Evolutionary conservation across 2,329 filamentous ascomycete genomes (phyloP).

Genomic region (Sarocladiaceae sp.): DNA sequence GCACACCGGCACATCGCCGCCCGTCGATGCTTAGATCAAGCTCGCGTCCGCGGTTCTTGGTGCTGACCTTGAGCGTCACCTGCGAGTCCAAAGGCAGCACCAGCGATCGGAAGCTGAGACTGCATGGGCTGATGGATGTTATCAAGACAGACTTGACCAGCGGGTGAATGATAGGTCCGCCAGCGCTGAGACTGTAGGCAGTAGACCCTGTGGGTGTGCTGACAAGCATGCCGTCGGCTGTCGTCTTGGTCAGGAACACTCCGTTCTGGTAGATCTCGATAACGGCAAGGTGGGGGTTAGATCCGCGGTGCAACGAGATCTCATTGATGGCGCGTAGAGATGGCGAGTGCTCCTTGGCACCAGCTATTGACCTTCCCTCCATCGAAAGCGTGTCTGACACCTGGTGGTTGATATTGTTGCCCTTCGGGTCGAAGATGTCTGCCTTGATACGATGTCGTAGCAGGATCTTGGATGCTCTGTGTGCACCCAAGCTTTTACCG

Average conservation of each 20-base stretch:
- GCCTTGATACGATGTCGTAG: slow-evolving; percentile 83
- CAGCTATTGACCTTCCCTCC: slow-evolving; percentile 33
- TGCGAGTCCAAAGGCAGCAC: slow-evolving; percentile 83
- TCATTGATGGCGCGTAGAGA: slow-evolving; percentile 80
- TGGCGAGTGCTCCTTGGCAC: slow-evolving; percentile 30
- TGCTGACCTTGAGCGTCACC: slow-evolving; percentile 73
- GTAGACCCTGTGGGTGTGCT: slow-evolving; percentile 93
- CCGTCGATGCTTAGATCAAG: slow-evolving; percentile 77
- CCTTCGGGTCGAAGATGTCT: slow-evolving; percentile 69
- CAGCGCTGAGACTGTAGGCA: slow-evolving; percentile 88
- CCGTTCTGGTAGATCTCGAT: slow-evolving; percentile 88
- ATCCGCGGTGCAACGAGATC: slow-evolving; percentile 85
- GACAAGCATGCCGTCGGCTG: slow-evolving; percentile 91
- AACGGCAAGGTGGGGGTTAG: slow-evolving; percentile 82
- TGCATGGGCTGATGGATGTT: slow-evolving; percentile 90
- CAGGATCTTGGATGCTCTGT: slow-evolving; percentile 71
- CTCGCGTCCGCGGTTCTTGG: slow-evolving; percentile 70
- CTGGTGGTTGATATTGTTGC: slow-evolving; percentile 50
- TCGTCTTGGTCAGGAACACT: slow-evolving; percentile 85
- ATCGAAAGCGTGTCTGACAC: slow-evolving; percentile 40
- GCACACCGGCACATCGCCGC: slow-evolving; percentile 58
- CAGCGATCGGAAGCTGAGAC: slow-evolving; percentile 83
- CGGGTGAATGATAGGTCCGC: slow-evolving; percentile 90
- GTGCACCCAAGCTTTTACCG: slow-evolving; percentile 74
- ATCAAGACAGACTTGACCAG: slow-evolving; percentile 82